phyloP scores from a whole-genome alignment of 2,329 filamentous ascomycete genomes.

The Pezicula neosporulosa region DNA sequence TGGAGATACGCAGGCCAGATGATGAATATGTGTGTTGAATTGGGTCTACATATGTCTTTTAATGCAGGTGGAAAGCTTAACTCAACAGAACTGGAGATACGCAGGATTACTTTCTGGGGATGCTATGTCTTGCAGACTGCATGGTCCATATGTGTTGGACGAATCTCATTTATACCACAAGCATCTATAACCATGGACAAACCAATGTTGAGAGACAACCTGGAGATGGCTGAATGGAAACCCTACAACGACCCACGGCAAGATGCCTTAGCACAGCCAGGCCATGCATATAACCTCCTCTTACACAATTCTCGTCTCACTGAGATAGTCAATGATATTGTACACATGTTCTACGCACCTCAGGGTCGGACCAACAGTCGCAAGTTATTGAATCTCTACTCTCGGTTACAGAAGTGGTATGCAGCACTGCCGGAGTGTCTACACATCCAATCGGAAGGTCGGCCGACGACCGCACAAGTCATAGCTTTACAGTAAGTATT shows the following conservation, averaged over 20 bases:
- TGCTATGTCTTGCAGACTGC: conserved; percentile 42
- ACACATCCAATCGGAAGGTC: conserved; percentile 51
- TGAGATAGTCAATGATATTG: conserved; percentile 62
- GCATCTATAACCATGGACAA: conserved; percentile 45
- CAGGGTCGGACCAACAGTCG: conserved; percentile 61
- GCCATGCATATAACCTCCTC: conserved; percentile 11
- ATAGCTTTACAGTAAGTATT: conserved; percentile 60
- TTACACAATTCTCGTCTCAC: conserved; percentile 54
- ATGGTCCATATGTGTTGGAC: conserved; percentile 42
- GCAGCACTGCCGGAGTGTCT: conserved; percentile 60
- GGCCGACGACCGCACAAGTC: conserved; percentile 13
- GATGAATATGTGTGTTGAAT: conserved; percentile 61
- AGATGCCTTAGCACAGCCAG: conserved; percentile 6
- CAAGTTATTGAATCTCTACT: conserved; percentile 57
- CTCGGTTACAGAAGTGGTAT: conserved; percentile 70
- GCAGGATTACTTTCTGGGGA: conserved; percentile 48
- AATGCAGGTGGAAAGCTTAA: conserved; percentile 22
- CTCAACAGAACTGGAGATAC: conserved; percentile 39
- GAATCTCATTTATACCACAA: conserved; percentile 42
- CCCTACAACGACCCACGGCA: conserved; percentile 13
- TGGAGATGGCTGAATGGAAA: conserved; percentile 31
- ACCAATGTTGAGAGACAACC: conserved; percentile 29
- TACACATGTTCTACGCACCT: conserved; percentile 63
- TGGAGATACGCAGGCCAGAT: conserved; percentile 71
- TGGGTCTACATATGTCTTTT: conserved; percentile 13